phyloP scores from a whole-genome alignment of 345 rosid species.

The Corymbia maculata region DNA sequence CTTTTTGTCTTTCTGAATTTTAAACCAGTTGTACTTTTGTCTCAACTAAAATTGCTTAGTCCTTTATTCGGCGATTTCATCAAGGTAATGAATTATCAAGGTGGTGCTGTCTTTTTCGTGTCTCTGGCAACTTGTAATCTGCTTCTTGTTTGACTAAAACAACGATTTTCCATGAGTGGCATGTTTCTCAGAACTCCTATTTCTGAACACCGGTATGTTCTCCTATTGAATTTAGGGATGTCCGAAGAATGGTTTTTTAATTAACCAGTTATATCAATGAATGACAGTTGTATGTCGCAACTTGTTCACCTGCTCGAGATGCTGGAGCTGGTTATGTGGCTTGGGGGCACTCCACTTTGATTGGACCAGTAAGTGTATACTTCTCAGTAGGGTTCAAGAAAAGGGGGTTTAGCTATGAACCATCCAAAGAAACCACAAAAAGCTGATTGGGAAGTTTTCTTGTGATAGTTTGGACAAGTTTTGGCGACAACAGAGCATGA shows the following conservation, averaged over 20 bases:
- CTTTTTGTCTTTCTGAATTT: background rate
- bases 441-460: background rate
- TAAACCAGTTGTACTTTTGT: background rate
- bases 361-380: constrained; percentile 65
- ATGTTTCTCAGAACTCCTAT: background rate
- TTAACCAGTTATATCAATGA: background rate
- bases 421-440: background rate
- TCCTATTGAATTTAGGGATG: background rate
- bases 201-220: background rate
- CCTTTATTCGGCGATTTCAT: background rate
- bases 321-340: constrained; percentile 66
- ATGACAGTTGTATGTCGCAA: constrained; percentile 79
- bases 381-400: background rate
- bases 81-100: background rate
- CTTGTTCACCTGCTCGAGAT: constrained; percentile 93
- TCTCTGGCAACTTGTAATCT: background rate
- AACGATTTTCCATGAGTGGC: background rate
- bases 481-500: constrained; percentile 76
- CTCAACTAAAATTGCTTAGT: background rate
- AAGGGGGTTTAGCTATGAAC: background rate
- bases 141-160: background rate
- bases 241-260: background rate
- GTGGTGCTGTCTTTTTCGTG: background rate
- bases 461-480: constrained; percentile 81
- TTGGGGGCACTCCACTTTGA: constrained; percentile 97